Evolutionary conservation across 352 stramenopile genomes (phyloP).

Genomic region (Lagenidium sp.): DNA sequence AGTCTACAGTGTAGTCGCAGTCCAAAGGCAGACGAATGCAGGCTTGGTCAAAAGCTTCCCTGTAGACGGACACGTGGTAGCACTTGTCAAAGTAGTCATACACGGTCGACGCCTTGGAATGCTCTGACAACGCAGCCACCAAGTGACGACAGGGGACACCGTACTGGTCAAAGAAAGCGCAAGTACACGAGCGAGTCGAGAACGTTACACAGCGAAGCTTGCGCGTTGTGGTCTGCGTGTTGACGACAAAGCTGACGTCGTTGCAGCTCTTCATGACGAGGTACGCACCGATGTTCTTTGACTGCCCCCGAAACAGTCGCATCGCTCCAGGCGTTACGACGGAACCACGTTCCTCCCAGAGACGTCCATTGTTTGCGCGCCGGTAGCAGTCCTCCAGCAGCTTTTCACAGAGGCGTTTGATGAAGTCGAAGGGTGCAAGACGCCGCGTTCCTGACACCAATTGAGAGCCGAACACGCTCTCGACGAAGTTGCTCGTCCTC

Average conservation of each 20-base stretch:
- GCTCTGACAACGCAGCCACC: not conserved
- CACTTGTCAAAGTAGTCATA: not conserved
- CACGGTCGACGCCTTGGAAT: not conserved
- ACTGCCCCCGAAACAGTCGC: not conserved
- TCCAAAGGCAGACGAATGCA: not conserved
- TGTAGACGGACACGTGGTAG: not conserved
- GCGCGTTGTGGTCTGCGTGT: not conserved
- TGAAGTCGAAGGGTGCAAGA: not conserved
- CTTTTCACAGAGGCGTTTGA: constrained; percentile 4
- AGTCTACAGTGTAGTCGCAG: not conserved
- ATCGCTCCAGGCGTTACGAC: constrained; percentile 1
- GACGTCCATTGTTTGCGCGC: not conserved
- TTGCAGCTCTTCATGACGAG: constrained; percentile 1
- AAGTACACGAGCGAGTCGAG: not conserved
- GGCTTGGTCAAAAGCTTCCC: not conserved
- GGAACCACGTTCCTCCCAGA: not conserved
- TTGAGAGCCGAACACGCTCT: constrained; percentile 6
- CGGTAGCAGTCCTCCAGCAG: constrained; percentile 3
- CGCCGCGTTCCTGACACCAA: not conserved
- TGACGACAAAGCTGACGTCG: not conserved
- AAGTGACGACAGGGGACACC: constrained; percentile 3
- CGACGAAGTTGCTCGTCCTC: constrained; percentile 15
- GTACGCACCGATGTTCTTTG: not conserved
- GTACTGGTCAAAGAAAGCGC: not conserved
- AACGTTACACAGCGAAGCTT: not conserved